Evolutionary conservation across 2,329 filamentous ascomycete species (phyloP), one percentile per base, ranked within the genome.

Genomic region (Nigrospora oryzae): DNA sequence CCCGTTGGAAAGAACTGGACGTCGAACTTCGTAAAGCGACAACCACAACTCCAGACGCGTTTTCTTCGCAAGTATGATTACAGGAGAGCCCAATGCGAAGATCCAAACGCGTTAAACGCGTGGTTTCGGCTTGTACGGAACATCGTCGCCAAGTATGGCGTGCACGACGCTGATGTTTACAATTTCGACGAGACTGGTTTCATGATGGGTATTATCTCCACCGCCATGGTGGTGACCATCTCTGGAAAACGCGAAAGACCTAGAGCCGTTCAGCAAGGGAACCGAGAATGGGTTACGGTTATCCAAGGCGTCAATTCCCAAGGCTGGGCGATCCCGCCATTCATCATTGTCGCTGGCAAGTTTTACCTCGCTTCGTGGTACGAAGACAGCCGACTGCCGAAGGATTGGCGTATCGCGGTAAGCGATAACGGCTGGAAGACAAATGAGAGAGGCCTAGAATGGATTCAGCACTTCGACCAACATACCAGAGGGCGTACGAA

Each of bases 121-220:
- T 58, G 47, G 54, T 54, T 57, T 49, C 14, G 8, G 7, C 51
- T 54, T 44, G 47, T 55, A 23, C 14, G 17, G 13, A 50, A 49
- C 35, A 46, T 46, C 23, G 46, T 42, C 13, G 49, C 49, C 11
- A 56, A 56, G 31, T 56, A 57, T 40, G 49, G 50, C 15, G 53
- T 56, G 44, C 17, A 40, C 11, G 46, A 51, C 11, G 31, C 14
- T 5, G 52, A 57, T 51, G 37, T 53, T 36, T 56, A 55, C 39
- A 56, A 56, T 47, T 58, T 56, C 37, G 45, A 56, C 45, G 48
- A 64, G 47, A 61, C 53, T 33, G 55, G 56, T 40, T 43, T 37
- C 16, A 30, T 37, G 14, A 38, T 44, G 6, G 37, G 42, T 35
- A 14, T 32, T 17, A 44, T 31, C 42, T 33, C 28, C 14, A 34